Conservation (phyloP, 768 basidiomycete species). For the Naganishia onofrii region DNA sequence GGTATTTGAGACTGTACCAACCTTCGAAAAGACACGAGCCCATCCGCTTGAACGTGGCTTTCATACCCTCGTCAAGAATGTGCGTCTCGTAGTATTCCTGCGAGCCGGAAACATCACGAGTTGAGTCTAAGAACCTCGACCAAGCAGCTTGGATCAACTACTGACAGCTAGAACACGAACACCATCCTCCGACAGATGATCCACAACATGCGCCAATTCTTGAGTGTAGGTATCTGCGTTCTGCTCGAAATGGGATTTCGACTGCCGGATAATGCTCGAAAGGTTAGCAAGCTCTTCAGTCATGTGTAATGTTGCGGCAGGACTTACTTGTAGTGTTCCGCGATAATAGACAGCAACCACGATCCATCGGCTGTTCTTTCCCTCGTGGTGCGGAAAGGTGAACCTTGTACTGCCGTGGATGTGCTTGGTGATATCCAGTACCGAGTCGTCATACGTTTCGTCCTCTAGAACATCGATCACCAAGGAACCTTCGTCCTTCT, state of each 20-base stretch:
- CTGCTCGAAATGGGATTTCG: conserved; percentile 11
- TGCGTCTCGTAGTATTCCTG: conserved; percentile 10
- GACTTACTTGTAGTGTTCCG: background rate
- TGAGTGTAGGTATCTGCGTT: background rate
- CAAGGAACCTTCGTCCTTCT: background rate
- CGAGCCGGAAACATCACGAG: background rate
- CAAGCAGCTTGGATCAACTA: background rate
- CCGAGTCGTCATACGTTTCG: background rate
- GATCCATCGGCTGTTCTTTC: background rate
- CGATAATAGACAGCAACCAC: background rate
- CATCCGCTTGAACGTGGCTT: background rate
- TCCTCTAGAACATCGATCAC: background rate
- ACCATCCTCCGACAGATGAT: conserved; percentile 22
- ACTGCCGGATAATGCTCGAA: background rate
- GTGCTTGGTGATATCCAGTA: background rate
- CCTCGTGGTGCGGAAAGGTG: background rate
- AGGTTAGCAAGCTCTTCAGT: background rate
- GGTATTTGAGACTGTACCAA: background rate
- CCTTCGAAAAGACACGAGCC: conserved; percentile 7
- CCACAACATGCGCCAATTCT: conserved; percentile 1
- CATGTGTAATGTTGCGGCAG: too few species aligned
- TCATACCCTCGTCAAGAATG: background rate
- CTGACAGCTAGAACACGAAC: background rate
- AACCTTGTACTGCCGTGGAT: background rate
- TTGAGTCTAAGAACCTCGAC: background rate